These are phyloP conservation scores for Pseudocercospora ulei DNA, from an alignment of 2,329 filamentous ascomycete genomes.

Conservation along the genomic window DNA sequence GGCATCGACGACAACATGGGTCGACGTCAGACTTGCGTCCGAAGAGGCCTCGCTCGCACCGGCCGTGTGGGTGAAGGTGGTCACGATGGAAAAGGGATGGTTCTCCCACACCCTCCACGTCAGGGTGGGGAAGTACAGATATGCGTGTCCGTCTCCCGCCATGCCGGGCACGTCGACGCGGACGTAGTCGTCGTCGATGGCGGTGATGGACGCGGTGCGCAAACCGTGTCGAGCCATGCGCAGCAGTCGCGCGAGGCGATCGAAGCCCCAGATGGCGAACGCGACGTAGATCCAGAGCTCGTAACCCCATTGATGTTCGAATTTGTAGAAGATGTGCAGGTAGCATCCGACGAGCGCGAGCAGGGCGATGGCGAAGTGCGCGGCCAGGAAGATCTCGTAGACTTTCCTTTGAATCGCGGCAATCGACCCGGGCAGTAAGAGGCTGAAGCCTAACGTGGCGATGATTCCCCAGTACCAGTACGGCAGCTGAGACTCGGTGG, in stretches of 20 bases:
- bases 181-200: conserved; percentile 30
- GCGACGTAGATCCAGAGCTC: conserved; percentile 42
- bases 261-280: conserved; percentile 41
- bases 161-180: conserved; percentile 39
- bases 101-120: conserved; percentile 42
- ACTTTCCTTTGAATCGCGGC: conserved; percentile 34
- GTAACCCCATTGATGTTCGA: conserved; percentile 38
- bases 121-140: conserved; percentile 44
- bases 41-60: neutral
- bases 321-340: conserved; percentile 37
- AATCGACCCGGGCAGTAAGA: conserved; percentile 32
- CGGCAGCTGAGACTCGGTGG: neutral
- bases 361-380: conserved; percentile 38
- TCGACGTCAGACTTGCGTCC: no score
- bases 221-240: conserved; percentile 37
- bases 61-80: neutral
- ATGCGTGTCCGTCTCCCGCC: conserved; percentile 36
- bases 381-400: conserved; percentile 41
- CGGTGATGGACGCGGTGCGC: conserved; percentile 34
- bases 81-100: conserved; percentile 43
- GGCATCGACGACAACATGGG: no score
- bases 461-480: conserved; percentile 16
- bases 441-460: conserved; percentile 11
- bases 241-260: conserved; percentile 38
- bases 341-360: conserved; percentile 39